phyloP scores from a whole-genome alignment of 306 rosid species.

The Glycine tomentella region DNA sequence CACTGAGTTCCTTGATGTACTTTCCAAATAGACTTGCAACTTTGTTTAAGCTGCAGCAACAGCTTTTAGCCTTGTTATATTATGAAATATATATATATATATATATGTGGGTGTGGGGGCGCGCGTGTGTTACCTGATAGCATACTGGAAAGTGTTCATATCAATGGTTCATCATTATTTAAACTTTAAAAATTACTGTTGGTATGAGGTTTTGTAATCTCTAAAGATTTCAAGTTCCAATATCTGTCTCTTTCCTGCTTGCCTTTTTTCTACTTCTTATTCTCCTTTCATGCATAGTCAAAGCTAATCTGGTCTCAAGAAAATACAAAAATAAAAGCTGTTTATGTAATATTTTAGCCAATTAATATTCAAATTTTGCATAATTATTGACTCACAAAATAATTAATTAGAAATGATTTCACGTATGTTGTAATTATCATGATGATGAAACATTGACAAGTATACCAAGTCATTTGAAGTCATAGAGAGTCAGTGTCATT shows the following conservation, averaged over 20 bases:
- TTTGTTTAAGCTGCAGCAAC: too few species aligned
- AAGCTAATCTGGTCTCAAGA: neutral
- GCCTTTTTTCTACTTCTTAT: neutral
- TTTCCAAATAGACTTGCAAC: too few species aligned
- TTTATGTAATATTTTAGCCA: too few species aligned
- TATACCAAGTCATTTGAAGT: neutral
- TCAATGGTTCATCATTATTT: constrained; percentile 3
- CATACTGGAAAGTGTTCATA: constrained; percentile 4
- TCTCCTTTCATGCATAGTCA: neutral
- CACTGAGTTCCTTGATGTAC: neutral
- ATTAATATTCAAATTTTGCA: too few species aligned
- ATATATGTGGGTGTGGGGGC: too few species aligned
- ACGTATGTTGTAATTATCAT: neutral
- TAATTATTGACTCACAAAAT: too few species aligned
- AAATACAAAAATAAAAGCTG: too few species aligned
- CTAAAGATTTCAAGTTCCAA: neutral
- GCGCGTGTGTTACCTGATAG: neutral
- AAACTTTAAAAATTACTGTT: neutral
- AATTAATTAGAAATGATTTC: too few species aligned
- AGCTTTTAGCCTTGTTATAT: too few species aligned
- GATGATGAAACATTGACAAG: neutral
- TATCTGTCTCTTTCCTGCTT: neutral
- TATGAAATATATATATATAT: too few species aligned
- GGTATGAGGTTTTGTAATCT: constrained; percentile 12
- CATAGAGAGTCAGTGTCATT: neutral